Evolutionary conservation across 768 basidiomycete genomes (phyloP), one percentile per base, ranked within the genome.

Genomic region (Aureoboletus auriporus): DNA sequence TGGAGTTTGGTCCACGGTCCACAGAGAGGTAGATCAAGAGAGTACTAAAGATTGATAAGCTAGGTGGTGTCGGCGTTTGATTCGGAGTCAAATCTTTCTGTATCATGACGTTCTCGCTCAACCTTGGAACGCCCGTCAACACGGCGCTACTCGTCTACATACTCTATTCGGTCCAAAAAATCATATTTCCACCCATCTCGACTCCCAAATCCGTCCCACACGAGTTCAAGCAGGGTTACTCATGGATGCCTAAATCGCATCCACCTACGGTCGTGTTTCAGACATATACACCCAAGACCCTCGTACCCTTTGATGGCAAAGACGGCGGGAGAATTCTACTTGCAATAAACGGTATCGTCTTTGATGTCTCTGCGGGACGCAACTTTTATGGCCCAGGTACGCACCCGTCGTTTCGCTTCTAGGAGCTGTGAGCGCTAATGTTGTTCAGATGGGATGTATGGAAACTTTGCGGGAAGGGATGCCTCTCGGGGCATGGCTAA

Each of bases 401-500:
- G 86, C 69, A 11, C 27, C 1, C 11, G 10, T 27, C 31, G 27
- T 42, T 29, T 13, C 10, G 33, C 33, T 33, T 33, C 10, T 11
- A 33, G 5, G 2, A 43, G 30, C 58, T 17, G 46, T 7, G 20
- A 23, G 20, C 20, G 20, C 20, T 46, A 11, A 44, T 52, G 14
- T 13, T 23, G 39, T 36, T 27, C 56, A 96, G 95, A 84, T 59
- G 95, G 94, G 0, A 91, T 93, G 80, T 97, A 97, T 62, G 93
- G 92, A 28, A 95, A 94, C 69, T 98, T 99, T 73, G 94, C 96
- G 3, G 96, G 95, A 6, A 71, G 94, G 42, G 95, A 99, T 69
- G 95, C 95, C 2, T 94, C 91, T 13, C 75, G 94, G 33, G 94
- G 95, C 5, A 94, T 98, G 89, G 95, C 95, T 7, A 96, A 94